Evolutionary conservation across 1,284 basidiomycete species (phyloP).

Genomic region (Sphaerobolus stellatus): DNA sequence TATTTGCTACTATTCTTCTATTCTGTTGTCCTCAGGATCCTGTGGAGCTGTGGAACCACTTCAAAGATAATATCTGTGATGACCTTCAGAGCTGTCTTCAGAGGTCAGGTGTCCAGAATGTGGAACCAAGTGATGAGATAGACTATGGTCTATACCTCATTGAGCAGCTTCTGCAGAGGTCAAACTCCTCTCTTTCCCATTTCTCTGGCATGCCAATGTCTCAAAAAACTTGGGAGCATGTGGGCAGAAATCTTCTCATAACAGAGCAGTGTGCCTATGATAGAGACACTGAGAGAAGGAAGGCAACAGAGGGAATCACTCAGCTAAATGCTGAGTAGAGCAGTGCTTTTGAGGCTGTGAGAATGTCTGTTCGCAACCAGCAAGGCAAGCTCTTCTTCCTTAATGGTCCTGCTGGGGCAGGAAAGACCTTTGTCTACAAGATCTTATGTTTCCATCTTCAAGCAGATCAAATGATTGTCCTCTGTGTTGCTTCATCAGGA

Average conservation of each 20-base stretch:
- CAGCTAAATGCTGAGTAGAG: conserved; percentile 40
- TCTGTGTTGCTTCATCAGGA: conserved; percentile 48
- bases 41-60: conserved; percentile 36
- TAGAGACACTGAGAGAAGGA: conserved; percentile 11
- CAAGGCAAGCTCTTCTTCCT: conserved; percentile 40
- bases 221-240: conserved; percentile 27
- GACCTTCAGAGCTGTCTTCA: conserved; percentile 29
- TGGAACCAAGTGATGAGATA: conserved; percentile 31
- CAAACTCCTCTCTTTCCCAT: conserved; percentile 23
- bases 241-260: conserved; percentile 35
- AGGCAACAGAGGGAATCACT: conserved; percentile 16
- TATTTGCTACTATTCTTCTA: conserved; percentile 42
- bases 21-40: conserved; percentile 35
- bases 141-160: conserved; percentile 44
- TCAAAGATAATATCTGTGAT: conserved; percentile 39
- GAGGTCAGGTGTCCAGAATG: conserved; percentile 14
- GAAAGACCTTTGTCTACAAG: conserved; percentile 50
- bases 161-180: conserved; percentile 27
- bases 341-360: conserved; percentile 32
- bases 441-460: conserved; percentile 35
- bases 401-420: conserved; percentile 45
- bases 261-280: conserved; percentile 39
- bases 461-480: conserved; percentile 29
- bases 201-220: conserved; percentile 34
- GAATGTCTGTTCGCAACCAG: conserved; percentile 28